Conservation (phyloP, 2,329 filamentous ascomycete species). For the Aspergillus neoniger region DNA sequence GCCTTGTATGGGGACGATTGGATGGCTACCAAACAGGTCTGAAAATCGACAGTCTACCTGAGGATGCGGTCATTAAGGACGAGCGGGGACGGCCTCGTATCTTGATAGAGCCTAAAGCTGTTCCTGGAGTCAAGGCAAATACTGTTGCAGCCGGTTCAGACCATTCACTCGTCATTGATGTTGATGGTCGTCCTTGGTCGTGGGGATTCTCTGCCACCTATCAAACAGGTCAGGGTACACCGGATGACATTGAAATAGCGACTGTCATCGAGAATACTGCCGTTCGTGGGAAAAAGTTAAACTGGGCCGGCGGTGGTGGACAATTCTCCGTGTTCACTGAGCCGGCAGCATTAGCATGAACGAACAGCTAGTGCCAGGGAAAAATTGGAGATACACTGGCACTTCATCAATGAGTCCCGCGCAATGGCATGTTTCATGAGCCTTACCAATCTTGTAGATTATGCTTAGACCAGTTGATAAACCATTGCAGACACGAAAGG, state of each 20-base stretch:
- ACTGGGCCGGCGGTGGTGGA: conserved; percentile 81
- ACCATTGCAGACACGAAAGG: not conserved
- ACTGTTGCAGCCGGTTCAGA: conserved; percentile 68
- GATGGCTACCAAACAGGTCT: conserved; percentile 64
- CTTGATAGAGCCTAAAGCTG: conserved; percentile 63
- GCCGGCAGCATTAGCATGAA: conserved; percentile 23
- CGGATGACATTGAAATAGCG: conserved; percentile 77
- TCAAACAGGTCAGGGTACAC: conserved; percentile 74
- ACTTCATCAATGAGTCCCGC: not conserved
- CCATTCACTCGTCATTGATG: conserved; percentile 70
- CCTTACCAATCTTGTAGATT: not conserved
- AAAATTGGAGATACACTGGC: not conserved
- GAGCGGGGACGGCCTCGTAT: conserved; percentile 68
- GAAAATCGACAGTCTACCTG: conserved; percentile 56
- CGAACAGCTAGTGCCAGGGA: not conserved
- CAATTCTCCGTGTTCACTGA: conserved; percentile 61
- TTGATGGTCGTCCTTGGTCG: conserved; percentile 69
- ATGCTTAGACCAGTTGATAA: not conserved
- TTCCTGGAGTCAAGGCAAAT: conserved; percentile 61
- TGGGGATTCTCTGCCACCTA: conserved; percentile 83
- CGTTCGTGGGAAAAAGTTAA: conserved; percentile 71
- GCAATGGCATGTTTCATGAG: not conserved
- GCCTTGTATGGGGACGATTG: conserved; percentile 62
- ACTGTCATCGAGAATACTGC: conserved; percentile 84
- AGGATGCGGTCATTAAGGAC: conserved; percentile 65